Base-by-base conservation (phyloP, 192 early-diverging fungal species). In the Chytriomyces sp. region DNA sequence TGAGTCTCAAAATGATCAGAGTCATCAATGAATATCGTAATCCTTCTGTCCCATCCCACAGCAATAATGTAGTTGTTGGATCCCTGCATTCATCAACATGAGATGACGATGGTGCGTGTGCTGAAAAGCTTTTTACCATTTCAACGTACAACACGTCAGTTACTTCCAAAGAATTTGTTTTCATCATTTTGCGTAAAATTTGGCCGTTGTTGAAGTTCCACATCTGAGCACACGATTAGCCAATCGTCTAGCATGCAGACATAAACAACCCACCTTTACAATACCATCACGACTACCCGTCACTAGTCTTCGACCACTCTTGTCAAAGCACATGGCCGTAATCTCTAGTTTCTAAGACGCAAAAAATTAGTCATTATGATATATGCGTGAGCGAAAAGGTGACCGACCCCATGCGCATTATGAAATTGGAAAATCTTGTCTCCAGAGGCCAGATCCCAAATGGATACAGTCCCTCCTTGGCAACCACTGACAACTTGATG, bases 201-300 rank as follows among this genome's bases (percentile, higher is more conserved):
- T 87, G 85, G 14, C 87, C 87, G 74, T 89, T 89, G 74, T 89
- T 89, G 76, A 88, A 89, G 77, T 89, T 89, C 87, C 87, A 89
- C 84, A 89, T 88, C 79, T 87, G 44, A 1, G 26, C 14, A 22
- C 30, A 22, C 31, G 38, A 39, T 8, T 61, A 36, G 22, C 28
- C 22, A 25, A 22, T 25, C 26, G 40, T 32, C 31, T 22, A 17
- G 25, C 8, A 38, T 5, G 22, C 25, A 76, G 72, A 58, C 22
- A 22, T 19, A 64, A 28, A 30, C 30, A 26, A 30, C 39, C 14
- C 44, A 83, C 84, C 71, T 88, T 88, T 4, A 88, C 69, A 33
- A 79, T 64, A 5, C 82, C 81, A 58, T 89, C 86, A 40, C 85
- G 72, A 55, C 84, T 82, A n/a, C 86, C 87, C 3, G 87, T 89